These are phyloP conservation scores for Penicillium antarcticum DNA, from an alignment of 495 filamentous ascomycete species.

Conservation along the genomic window DNA sequence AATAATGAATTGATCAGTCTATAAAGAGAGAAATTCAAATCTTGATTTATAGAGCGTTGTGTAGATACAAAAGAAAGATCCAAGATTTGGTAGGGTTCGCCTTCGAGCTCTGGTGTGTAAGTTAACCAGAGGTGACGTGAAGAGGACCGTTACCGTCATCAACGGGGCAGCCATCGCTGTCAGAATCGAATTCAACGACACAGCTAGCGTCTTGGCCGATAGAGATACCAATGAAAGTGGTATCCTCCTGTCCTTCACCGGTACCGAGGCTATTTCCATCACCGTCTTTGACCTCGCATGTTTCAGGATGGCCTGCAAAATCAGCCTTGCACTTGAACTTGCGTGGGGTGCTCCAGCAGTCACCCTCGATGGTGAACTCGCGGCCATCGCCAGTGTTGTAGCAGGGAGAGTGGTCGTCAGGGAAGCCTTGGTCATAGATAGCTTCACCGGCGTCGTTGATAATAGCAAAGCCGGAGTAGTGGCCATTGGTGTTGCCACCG, in stretches of 20 bases:
- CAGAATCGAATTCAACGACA: conserved; percentile 17
- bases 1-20: too few relatives aligned
- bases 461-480: conserved; percentile 15
- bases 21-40: too few relatives aligned
- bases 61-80: not conserved
- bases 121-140: conserved; percentile 13
- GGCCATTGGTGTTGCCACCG: conserved; percentile 12
- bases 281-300: conserved; percentile 16
- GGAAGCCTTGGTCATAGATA: conserved; percentile 14
- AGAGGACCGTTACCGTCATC: conserved; percentile 19
- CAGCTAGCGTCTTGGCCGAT: conserved; percentile 17
- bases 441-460: conserved; percentile 14
- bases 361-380: conserved; percentile 20
- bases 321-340: conserved; percentile 15
- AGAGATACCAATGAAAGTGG: conserved; percentile 16
- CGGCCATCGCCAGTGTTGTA: conserved; percentile 18
- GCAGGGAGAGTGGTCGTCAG: conserved; percentile 13
- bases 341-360: conserved; percentile 17
- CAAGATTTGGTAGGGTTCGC: not conserved
- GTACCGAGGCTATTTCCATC: conserved; percentile 15
- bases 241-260: conserved; percentile 11
- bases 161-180: conserved; percentile 13
- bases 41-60: too few relatives aligned
- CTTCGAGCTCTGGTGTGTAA: not conserved
- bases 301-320: conserved; percentile 16